Base-by-base conservation (phyloP, 768 basidiomycete genomes). In the Wakefieldia striispora region DNA sequence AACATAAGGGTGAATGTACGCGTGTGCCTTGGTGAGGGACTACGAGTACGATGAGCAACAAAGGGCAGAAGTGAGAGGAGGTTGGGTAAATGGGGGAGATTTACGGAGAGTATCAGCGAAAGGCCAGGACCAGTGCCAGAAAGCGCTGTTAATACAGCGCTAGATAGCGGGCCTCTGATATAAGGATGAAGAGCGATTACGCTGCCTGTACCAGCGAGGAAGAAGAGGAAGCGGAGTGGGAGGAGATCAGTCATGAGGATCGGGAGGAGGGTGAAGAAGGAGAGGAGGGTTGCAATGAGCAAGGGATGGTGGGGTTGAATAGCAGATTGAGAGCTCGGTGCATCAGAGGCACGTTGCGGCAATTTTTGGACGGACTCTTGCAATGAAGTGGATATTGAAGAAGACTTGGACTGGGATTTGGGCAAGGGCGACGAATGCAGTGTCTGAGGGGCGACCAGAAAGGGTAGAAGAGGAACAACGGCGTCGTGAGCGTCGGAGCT, bases 401-500 rank as follows among this genome's bases (percentile, higher is more conserved):
- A 67, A 34, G 45, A 84, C 70, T 0, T 79, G 6, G 19, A 66
- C 0, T 34, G 80, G 43, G 12, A 76, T 51, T 27, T 82, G 66
- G 37, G 79, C 41, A 1, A 77, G 70, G 49, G 86, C 72, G 61
- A 82, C 79, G 6, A 77, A 75, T 0, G 82, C 75, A 12, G 67
- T 57, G 51, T 29, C 13, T 40, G 84, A 74, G 24, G 74, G 71
- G 46, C 86, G 63, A 54, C 82, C 74, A 65, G 34, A 10, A 60
- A 38, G 21, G 45, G 75, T 69, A 14, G 60, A 53, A 80, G 64
- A 0, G 85, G 82, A 20, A 79, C 68, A 13, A 79, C 55, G 1
- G 75, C 52, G 47, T 85, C 82, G 43, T 86, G 72, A 0, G 68
- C 58, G 56, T 91, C 90, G 8, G 86, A 78, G 3, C 88, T 90